Evolutionary conservation across 495 filamentous ascomycete species (phyloP), one percentile per base, ranked within the genome.

Genomic region (Penicillium robsamsonii): DNA sequence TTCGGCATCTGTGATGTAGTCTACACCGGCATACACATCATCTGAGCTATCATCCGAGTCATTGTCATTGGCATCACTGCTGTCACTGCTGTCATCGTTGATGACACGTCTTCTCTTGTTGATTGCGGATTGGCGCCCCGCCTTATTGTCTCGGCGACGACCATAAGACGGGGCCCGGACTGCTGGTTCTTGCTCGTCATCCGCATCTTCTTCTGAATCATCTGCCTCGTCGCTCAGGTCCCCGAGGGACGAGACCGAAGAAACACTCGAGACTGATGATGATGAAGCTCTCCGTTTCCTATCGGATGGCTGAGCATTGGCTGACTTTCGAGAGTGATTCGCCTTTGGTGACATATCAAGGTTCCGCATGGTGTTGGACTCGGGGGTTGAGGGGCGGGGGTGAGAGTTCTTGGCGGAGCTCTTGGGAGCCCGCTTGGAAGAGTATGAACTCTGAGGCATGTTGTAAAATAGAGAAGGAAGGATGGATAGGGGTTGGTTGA

Each of bases 1-100:
- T 57, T 90, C 87, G 9, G 81, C 87, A 46, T 92, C 89, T 53
- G 82, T 87, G 56, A 95, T 87, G 37, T 89, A 82, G 60, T 92
- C 86, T 33, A 93, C 85, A 17, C 79, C 89, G 13, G 86, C 86
- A 67, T 92, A 90, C 37, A 82, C 79, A 63, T 88, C 86, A 60
- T 91, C 87, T 37, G 76, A 77, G 60, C 68, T 72, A 12, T 75
- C 72, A 30, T 71, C 69, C 12, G 67, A 63, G 49, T 72, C 71
- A 27, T 64, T 66, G 45, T 72, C 71, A 27, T 64, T 67, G 25
- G 53, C 63, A 46, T 70, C 64, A 50, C 73, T 75, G 50, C 69
- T 66, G 20, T 84, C 85, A 65, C 89, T 88, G 44, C 79, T 81
- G 52, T 87, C 85, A 53, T 91, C 85, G 56, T 88, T 83, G 6